Evolutionary conservation across 2,329 filamentous ascomycete genomes (phyloP), one percentile per base, ranked within the genome.

Genomic region (Teratosphaeria destructans): DNA sequence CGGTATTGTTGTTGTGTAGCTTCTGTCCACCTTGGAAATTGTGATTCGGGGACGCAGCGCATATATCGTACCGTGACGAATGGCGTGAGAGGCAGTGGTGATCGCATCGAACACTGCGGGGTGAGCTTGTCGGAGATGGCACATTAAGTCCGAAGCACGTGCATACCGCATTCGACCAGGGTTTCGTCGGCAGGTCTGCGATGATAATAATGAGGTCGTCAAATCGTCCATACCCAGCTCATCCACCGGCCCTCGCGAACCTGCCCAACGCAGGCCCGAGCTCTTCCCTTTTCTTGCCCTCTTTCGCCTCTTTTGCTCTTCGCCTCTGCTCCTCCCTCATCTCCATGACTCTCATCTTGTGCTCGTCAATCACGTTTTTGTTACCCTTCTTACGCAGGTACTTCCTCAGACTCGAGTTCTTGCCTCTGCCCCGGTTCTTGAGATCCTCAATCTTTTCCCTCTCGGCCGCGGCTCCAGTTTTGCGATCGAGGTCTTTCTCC

Each of bases 291-390:
- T 88, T 83, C 73, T 89, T 84, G 70, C 83, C 82, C 68, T 84
- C 81, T 66, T 86, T 77, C 69, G 81, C 85, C 69, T 85, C 83
- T 72, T 86, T 82, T 67, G 86, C 82, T 73, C 84, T 84, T 73
- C 87, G 84, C 66, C 86, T 85, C 68, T 82, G 80, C 65, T 82
- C 80, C 71, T 84, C 82, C 78, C 87, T 86, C 72, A 96, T 79
- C 75, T 91, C 89, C 73, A 96, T 89, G 55, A 92, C 87, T 71
- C 87, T 86, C 74, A 96, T 76, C 71, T 89, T 86, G 82, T 93
- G 92, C 81, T 96, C 94, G 78, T 99, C 94, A 73, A 99, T 91
- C 60, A 99, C 84, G 73, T 97, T 97, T 81, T 88, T 90, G 70
- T 87, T 87, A 54, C 90, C 86, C 78, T 94, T 92, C 84, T 97